Percentiles rank a stretch among this genome's conserved stretches.
Conservation (phyloP, 768 basidiomycete species). For the Tubosaeta brunneosetosa region DNA sequence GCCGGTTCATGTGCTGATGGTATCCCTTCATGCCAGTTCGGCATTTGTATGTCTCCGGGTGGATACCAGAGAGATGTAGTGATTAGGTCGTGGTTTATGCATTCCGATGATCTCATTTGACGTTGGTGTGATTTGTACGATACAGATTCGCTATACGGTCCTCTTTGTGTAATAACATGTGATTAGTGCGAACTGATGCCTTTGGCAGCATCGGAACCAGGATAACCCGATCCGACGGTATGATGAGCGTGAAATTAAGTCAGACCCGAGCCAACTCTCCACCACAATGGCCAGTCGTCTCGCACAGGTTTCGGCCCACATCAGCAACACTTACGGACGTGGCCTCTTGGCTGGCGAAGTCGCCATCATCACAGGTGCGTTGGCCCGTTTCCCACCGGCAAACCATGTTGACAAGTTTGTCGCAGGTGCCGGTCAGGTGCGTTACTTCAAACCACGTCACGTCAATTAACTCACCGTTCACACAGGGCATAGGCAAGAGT, state of each 20-base stretch:
- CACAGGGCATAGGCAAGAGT: conserved; percentile 72
- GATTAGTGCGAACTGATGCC: too few species aligned
- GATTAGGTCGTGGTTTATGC: too few species aligned
- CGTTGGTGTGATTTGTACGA: too few species aligned
- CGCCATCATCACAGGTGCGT: conserved; percentile 79
- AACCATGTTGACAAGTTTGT: background rate
- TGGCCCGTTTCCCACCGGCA: background rate
- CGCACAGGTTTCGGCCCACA: conserved; percentile 65
- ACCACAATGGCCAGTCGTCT: conserved; percentile 51
- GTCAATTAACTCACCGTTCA: background rate
- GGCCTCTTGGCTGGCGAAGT: conserved; percentile 74
- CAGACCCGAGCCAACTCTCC: background rate
- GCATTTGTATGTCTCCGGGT: too few species aligned
- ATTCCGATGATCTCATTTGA: too few species aligned
- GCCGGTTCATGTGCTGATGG: too few species aligned
- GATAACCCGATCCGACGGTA: background rate
- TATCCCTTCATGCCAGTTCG: too few species aligned
- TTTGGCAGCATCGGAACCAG: background rate
- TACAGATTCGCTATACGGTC: too few species aligned
- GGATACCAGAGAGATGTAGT: too few species aligned
- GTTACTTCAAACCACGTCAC: background rate
- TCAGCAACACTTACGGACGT: conserved; percentile 45
- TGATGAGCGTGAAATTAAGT: background rate
- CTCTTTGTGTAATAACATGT: too few species aligned
- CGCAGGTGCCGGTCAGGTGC: conserved; percentile 72